These are phyloP conservation scores for Carallia pectinifolia DNA, from an alignment of 345 rosid genomes.

Conservation along the genomic window DNA sequence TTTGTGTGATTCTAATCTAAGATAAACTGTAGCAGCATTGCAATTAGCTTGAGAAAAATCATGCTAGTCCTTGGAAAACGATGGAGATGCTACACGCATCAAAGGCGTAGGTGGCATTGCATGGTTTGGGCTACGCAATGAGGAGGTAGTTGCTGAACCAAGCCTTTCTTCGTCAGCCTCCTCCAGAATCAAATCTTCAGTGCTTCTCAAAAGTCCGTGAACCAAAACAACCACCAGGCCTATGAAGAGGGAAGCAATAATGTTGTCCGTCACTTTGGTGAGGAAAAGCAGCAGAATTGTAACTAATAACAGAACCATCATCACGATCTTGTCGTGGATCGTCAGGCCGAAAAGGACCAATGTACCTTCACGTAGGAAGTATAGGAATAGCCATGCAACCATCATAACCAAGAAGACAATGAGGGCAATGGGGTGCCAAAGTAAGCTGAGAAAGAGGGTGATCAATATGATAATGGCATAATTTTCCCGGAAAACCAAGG, in stretches of 20 bases:
- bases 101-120: constrained; percentile 9
- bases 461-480: constrained; percentile 35
- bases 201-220: constrained; percentile 46
- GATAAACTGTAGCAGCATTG: not conserved
- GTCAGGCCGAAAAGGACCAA: constrained; percentile 32
- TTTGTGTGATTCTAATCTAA: not conserved
- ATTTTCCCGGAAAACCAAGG: constrained; percentile 42
- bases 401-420: constrained; percentile 39
- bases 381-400: constrained; percentile 53
- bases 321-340: constrained; percentile 42
- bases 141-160: not conserved
- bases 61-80: constrained; percentile 12
- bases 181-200: constrained; percentile 32
- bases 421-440: constrained; percentile 59
- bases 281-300: constrained; percentile 40
- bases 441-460: constrained; percentile 44
- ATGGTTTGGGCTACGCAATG: not conserved
- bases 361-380: constrained; percentile 47
- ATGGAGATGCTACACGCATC: constrained; percentile 21
- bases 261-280: constrained; percentile 37
- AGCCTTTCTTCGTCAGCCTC: constrained; percentile 35
- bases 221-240: constrained; percentile 39
- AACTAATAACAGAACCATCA: constrained; percentile 28
- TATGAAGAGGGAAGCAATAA: constrained; percentile 38
- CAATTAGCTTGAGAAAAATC: not conserved